These are phyloP conservation scores for Isatis lusitanica DNA, from an alignment of 441 rosid species.

Conservation along the genomic window DNA sequence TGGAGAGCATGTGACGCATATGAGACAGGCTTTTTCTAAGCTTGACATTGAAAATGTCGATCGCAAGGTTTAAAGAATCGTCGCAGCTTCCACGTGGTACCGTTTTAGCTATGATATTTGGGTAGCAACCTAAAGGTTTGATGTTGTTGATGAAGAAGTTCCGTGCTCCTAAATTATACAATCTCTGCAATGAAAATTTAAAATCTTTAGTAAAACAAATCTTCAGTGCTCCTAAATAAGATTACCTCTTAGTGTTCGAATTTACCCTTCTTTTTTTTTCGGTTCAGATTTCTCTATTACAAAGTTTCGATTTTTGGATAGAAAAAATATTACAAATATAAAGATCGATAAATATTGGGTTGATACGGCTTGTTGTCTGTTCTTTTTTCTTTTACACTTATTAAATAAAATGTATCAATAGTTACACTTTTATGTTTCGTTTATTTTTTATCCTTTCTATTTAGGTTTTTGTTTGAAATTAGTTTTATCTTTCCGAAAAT, in stretches of 20 bases:
- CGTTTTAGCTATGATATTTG: neutral
- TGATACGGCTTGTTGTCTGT: no score
- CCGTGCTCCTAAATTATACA: neutral
- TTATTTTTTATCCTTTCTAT: no score
- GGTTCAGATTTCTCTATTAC: neutral
- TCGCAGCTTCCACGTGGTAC: constrained; percentile 9
- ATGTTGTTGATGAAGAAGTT: neutral
- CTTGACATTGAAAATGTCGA: neutral
- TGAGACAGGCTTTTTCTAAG: neutral
- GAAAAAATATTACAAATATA: neutral
- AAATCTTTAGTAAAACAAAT: neutral
- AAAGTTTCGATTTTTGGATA: no score
- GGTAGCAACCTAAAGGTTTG: constrained; percentile 7
- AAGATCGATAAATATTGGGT: no score
- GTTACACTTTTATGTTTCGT: neutral
- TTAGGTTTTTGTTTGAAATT: neutral
- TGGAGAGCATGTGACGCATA: neutral
- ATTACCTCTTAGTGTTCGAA: no score
- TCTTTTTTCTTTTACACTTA: no score
- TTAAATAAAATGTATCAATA: no score
- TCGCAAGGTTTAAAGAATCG: neutral
- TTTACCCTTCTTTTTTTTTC: neutral
- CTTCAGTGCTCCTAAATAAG: neutral
- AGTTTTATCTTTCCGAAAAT: neutral
- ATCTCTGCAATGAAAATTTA: neutral